Evolutionary conservation across 805 yeast species (phyloP), one percentile per base, ranked within the genome.

Genomic region (Yamadazyma laniorum): DNA sequence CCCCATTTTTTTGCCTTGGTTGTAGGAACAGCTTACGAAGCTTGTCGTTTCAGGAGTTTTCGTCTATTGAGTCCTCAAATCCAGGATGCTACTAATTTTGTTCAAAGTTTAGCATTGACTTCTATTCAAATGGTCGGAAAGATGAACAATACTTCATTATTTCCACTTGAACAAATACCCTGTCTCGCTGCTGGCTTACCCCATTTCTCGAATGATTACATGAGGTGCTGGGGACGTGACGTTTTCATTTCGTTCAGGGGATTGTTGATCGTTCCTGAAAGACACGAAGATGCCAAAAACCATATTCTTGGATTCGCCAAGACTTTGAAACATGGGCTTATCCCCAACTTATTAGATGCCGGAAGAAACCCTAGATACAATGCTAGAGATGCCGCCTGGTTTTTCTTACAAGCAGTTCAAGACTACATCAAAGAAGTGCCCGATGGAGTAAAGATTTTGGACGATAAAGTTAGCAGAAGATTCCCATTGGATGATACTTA

Each of bases 141-240:
- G 18, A 75, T 83, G 75, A 72, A 78, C 32, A 77, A 79, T 17
- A 86, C 96, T 0, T 85, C 96, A 0, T 69, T 93, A 37, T 63
- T 71, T 18, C 95, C 98, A 2, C 65, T 64, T 28, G 63, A 70
- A 8, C 63, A 70, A 29, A 74, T 80, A 12, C 85, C 95, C 2
- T 77, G 86, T 29, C 70, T 91, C 77, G 96, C 98, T 12, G 99
- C 99, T 1, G 99, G 98, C 1, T 72, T 91, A 44, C 99, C 99
- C 2, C 97, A 89, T 61, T 91, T 91, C 64, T 82, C 93, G 56
- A 76, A 75, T 42, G 88, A 84, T 47, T 90, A 85, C 60, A 89
- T 91, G 96, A 75, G 99, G 59, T 88, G 96, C 58, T 91, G 99
- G 99, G 99, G 99, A 16, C 76, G 99, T 55, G 99, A 91, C 61